Evolutionary conservation across 1,139 yeast genomes (phyloP).

Genomic region (Pichia sp.): DNA sequence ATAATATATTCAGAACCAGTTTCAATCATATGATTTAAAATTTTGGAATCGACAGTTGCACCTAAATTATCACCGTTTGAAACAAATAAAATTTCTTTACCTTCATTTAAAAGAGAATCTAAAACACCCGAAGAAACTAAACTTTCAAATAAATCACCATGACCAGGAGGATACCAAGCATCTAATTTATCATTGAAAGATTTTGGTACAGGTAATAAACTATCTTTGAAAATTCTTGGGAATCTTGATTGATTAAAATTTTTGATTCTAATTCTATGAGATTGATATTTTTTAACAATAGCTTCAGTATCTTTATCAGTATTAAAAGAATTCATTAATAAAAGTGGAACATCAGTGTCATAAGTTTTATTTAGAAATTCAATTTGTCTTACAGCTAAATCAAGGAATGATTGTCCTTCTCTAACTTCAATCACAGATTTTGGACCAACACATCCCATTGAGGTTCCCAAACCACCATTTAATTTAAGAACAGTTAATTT

Average conservation of each 20-base stretch:
- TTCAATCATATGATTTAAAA: conserved; percentile 88
- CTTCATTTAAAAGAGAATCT: conserved; percentile 84
- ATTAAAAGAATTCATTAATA: conserved; percentile 97
- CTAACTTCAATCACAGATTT: conserved; percentile 97
- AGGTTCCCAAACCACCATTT: conserved; percentile 97
- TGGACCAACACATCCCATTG: conserved; percentile 99
- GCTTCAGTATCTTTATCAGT: conserved; percentile 94
- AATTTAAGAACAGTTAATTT: conserved; percentile 92
- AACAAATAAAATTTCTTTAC: conserved; percentile 90
- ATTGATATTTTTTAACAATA: conserved; percentile 92
- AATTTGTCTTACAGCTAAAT: conserved; percentile 91
- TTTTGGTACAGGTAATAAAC: conserved; percentile 89
- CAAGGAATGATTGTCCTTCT: conserved; percentile 95
- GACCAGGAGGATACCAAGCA: conserved; percentile 97
- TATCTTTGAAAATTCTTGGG: conserved; percentile 93
- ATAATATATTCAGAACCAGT: conserved; percentile 89
- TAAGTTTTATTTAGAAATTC: conserved; percentile 89
- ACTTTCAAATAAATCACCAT: conserved; percentile 94
- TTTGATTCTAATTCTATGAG: conserved; percentile 90
- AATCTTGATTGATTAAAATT: conserved; percentile 96
- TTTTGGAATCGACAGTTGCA: conserved; percentile 92
- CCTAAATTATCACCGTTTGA: conserved; percentile 98
- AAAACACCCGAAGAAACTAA: conserved; percentile 86
- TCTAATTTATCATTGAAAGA: conserved; percentile 67
- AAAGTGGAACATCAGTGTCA: conserved; percentile 90